Evolutionary conservation across 306 rosid genomes (phyloP).

Genomic region (Cicer bijugum): DNA sequence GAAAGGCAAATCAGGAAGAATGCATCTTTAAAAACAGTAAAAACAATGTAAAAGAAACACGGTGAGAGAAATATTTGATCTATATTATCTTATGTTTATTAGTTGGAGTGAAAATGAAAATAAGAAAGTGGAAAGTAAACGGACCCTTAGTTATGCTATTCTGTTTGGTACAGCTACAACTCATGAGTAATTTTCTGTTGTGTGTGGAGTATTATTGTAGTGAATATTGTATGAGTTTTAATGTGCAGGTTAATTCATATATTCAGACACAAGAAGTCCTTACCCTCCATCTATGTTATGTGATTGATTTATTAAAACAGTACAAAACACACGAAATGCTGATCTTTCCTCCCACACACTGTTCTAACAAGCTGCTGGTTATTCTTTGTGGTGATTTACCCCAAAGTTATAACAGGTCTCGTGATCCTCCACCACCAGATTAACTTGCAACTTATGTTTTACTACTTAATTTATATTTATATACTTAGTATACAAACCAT

Average conservation of each 20-base stretch:
- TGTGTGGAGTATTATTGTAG: constrained; percentile 1
- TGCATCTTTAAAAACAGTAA: too few species aligned
- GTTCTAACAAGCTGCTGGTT: constrained; percentile 25
- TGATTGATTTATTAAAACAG: constrained; percentile 9
- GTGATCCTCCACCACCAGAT: constrained; percentile 23
- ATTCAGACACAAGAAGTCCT: constrained; percentile 5
- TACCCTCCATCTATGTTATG: constrained; percentile 11
- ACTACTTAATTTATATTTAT: constrained; percentile 20
- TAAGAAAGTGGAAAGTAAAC: too few species aligned
- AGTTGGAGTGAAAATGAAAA: too few species aligned
- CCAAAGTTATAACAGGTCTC: constrained; percentile 3
- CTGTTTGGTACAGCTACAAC: not conserved
- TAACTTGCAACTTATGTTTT: constrained; percentile 15
- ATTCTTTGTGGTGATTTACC: constrained; percentile 25
- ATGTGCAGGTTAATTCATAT: constrained; percentile 3
- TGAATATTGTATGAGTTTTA: constrained; percentile 2
- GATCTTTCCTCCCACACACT: constrained; percentile 20
- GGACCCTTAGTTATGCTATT: not conserved
- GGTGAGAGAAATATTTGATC: too few species aligned
- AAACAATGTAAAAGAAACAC: too few species aligned
- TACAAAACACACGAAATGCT: not conserved
- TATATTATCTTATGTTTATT: too few species aligned
- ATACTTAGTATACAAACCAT: constrained; percentile 1
- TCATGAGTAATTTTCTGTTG: not conserved
- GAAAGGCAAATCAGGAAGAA: too few species aligned